These are phyloP conservation scores for Pleurotus giganteus DNA, from an alignment of 768 basidiomycete genomes.

Conservation along the genomic window DNA sequence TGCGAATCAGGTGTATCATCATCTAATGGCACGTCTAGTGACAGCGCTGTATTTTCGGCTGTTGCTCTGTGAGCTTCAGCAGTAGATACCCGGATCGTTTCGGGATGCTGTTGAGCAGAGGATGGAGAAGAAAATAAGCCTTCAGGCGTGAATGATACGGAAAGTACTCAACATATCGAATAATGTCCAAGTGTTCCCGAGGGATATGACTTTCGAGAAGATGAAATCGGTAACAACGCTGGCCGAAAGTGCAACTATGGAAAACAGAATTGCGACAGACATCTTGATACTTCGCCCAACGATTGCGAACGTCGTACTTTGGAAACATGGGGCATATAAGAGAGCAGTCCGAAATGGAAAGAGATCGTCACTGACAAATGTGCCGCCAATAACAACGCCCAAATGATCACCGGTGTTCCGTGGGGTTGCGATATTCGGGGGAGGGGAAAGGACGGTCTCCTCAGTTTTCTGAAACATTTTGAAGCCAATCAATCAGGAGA, in stretches of 20 bases:
- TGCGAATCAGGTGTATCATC: not conserved
- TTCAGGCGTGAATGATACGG: not conserved
- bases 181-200: not conserved
- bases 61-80: not conserved
- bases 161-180: not conserved
- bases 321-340: not conserved
- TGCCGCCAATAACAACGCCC: not conserved
- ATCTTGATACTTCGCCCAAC: not conserved
- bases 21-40: not conserved
- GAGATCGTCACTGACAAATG: not conserved
- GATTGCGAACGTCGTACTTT: not conserved
- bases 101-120: constrained; percentile 3
- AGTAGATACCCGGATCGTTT: not conserved
- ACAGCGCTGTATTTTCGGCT: not conserved
- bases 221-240: not conserved
- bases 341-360: not conserved
- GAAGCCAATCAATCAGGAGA: no score
- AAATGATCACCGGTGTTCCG: not conserved
- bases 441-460: not conserved
- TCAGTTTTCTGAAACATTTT: not conserved
- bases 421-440: no score
- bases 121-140: not conserved
- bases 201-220: not conserved
- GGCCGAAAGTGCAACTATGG: not conserved
- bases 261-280: not conserved